These are phyloP conservation scores for Aspergillus novoparasiticus DNA, from an alignment of 2,329 filamentous ascomycete species.

Conservation along the genomic window DNA sequence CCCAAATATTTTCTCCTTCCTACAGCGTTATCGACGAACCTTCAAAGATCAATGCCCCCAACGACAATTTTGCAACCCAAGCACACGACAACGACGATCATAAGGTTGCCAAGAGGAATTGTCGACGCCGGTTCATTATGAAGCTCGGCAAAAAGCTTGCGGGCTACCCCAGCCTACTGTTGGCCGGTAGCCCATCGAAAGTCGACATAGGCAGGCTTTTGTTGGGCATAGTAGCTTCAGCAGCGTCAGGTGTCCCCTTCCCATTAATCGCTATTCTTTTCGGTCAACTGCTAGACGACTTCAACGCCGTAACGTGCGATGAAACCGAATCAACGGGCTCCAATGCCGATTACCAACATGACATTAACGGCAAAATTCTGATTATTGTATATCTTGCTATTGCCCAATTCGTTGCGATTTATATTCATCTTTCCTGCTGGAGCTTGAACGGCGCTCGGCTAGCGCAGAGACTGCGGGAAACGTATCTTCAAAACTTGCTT, in stretches of 20 bases:
- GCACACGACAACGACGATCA: constrained; percentile 9
- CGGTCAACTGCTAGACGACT: constrained; percentile 43
- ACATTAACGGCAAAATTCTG: constrained; percentile 58
- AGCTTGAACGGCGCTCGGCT: constrained; percentile 65
- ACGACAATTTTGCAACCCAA: neutral
- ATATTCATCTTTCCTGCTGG: constrained; percentile 66
- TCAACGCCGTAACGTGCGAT: constrained; percentile 37
- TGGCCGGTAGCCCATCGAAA: constrained; percentile 41
- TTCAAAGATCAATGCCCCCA: neutral
- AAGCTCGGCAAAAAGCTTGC: constrained; percentile 34
- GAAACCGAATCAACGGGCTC: constrained; percentile 16
- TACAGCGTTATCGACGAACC: neutral
- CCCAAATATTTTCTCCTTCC: neutral
- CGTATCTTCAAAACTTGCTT: constrained; percentile 61
- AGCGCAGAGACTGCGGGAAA: constrained; percentile 63
- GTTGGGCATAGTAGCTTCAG: constrained; percentile 31
- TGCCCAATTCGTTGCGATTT: constrained; percentile 65
- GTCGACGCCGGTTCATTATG: constrained; percentile 22
- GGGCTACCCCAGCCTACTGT: constrained; percentile 38
- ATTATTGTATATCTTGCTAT: constrained; percentile 65
- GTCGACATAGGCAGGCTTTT: constrained; percentile 31
- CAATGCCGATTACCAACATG: constrained; percentile 23
- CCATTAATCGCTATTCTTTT: constrained; percentile 45
- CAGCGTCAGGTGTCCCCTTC: constrained; percentile 44
- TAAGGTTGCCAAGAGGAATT: neutral